Evolutionary conservation across 768 basidiomycete genomes (phyloP), one percentile per base, ranked within the genome.

Genomic region (Tylopilus sp.): DNA sequence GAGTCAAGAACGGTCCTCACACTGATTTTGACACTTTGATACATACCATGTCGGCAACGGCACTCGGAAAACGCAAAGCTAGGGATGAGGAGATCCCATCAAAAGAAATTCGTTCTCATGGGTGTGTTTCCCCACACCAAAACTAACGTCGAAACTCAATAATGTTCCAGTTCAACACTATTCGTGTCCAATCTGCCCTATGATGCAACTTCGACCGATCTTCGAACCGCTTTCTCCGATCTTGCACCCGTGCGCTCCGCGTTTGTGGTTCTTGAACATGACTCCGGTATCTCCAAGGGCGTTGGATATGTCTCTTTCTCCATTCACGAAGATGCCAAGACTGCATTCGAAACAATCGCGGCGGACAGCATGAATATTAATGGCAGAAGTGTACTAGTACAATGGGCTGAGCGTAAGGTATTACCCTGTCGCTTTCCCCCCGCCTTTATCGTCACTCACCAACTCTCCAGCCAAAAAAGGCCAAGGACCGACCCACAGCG

Each of bases 221-320:
- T 98, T 25, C 82, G 91, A 60, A 93, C 94, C 0, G 80, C 95
- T 20, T 97, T 98, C 74, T 98, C 95, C 7, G 92, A 95, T 68
- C 81, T 97, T 57, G 97, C 93, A 1, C 97, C 97, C 25, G 89
- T 99, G 15, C 82, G 93, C 33, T 86, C 88, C 18, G 95, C 94
- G 0, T 98, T 99, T 62, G 85, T 99, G 7, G 97, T 98, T 18
- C 81, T 84, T 12, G 86, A 94, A 48, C 83, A 79, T 8, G 86
- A 79, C 30, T 79, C 82, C 1, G 82, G 83, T 17, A 72, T 80
- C 5, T 94, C 92, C 1, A 97, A 98, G 66, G 95, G 95, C 56
- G 94, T 98, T 20, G 97, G 97, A 53, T 98, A 97, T 65, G 91
- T 98, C 55, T 86, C 91, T 1, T 98, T 95, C 69, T 83, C 93